These are phyloP conservation scores for Paramecium octaurelia DNA, from an alignment of 73 alveolate genomes.

Conservation along the genomic window DNA sequence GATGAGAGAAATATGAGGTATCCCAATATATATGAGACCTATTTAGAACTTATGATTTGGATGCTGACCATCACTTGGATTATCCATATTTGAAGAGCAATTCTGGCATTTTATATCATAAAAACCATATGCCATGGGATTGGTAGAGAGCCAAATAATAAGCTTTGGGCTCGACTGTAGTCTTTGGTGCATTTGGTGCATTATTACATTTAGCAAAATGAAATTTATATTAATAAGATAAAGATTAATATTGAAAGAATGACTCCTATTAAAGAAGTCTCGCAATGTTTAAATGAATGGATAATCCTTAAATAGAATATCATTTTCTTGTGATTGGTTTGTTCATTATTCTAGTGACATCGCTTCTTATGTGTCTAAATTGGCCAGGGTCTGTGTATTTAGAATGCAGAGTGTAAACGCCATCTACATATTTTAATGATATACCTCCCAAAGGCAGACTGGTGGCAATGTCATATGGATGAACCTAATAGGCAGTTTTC, in stretches of 20 bases:
- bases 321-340: conserved; percentile 47
- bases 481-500: neutral
- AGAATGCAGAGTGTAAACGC: conserved; percentile 32
- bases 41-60: conserved; percentile 28
- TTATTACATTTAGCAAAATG: conserved; percentile 39
- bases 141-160: neutral
- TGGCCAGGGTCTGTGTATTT: conserved; percentile 35
- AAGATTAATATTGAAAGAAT: neutral
- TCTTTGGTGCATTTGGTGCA: conserved; percentile 21
- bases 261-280: neutral
- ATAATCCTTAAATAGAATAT: neutral
- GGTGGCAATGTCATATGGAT: conserved; percentile 20
- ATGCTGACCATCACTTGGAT: conserved; percentile 39
- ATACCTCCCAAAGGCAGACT: conserved; percentile 33
- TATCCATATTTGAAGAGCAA: conserved; percentile 42
- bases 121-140: conserved; percentile 41
- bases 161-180: neutral
- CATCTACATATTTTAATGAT: neutral
- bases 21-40: neutral
- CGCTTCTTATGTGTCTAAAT: conserved; percentile 23
- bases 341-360: conserved; percentile 25
- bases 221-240: neutral
- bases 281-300: neutral
- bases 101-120: conserved; percentile 6
- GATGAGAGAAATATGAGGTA: conserved; percentile 50